Evolutionary conservation across 139 green algal genomes (phyloP), one percentile per base, ranked within the genome.

Genomic region (Trebouxia sp.): DNA sequence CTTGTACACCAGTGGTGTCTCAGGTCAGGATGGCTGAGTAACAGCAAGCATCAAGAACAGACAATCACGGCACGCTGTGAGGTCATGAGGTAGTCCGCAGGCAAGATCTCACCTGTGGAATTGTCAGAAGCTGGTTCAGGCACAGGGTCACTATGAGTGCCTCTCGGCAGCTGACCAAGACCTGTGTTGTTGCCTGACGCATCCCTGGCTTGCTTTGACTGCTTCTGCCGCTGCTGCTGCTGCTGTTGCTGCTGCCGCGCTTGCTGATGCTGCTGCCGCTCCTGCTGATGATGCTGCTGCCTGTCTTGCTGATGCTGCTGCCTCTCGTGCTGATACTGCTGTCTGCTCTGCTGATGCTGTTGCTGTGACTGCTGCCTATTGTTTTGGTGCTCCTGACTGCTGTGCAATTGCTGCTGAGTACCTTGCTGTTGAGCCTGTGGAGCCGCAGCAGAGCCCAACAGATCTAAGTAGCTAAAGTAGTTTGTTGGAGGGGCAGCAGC

Each of bases 391-490:
- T n/a, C n/a, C n/a, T n/a, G n/a, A 32, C 56, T 22, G 5, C 56
- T 39, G 17, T 53, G 47, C 47, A 26, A 17, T 26, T 53, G 47
- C 15, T 53, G 47, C 4, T 53, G 47, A 6, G 14, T 1, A 53
- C 20, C 14, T 17, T 53, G 47, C 47, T 53, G 47, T 43, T 28
- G 35, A 24, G 17, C 8, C 2, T 30, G 14, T 28, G 62, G 32
- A 45, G 12, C 11, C 11, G n/a, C 32, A 17, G 14, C 15, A 0
- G 62, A 5, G 5, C 62, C 62, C 12, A 72, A 43, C 32, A 72
- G 35, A 8, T 72, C 62, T 45, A 72, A 35, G 62, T 72, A 72
- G 32, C 62, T 72, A 15, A 72, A 43, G 62, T 72, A 72, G 32
- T 72, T 35, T 42, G 11, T 72, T 5, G 62, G 62, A 26, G 62